phyloP scores from a whole-genome alignment of 148 eudicot species.

The Vaccinium darrowii region DNA sequence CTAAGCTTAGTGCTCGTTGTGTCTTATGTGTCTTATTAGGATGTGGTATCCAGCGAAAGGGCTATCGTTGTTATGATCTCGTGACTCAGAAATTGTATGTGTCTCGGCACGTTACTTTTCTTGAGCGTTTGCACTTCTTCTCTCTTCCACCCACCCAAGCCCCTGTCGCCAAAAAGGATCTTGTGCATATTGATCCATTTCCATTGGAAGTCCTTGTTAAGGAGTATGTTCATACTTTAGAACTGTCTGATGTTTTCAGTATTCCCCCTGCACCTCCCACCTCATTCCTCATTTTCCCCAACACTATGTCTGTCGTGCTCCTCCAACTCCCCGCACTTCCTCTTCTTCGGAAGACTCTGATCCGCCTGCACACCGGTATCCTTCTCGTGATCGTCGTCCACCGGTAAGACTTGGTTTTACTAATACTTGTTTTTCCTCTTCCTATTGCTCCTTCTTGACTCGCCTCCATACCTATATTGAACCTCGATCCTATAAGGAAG shows the following conservation, averaged over 20 bases:
- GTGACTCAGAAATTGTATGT: background rate
- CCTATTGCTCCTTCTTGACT: background rate
- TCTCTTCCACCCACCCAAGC: too few relatives aligned
- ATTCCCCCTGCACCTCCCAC: background rate
- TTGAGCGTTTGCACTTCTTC: too few relatives aligned
- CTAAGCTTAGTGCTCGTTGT: background rate
- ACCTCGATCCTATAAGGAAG: too few relatives aligned
- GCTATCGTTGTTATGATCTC: background rate
- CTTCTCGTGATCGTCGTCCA: background rate
- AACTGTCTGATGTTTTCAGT: background rate
- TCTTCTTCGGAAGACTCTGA: too few relatives aligned
- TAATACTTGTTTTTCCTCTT: background rate
- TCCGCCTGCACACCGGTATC: too few relatives aligned
- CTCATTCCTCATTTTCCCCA: background rate
- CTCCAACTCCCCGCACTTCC: too few relatives aligned
- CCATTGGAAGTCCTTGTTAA: background rate
- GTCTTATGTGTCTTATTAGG: background rate
- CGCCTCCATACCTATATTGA: too few relatives aligned
- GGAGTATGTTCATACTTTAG: background rate
- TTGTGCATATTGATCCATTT: background rate
- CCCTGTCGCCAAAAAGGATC: background rate
- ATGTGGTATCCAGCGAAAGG: background rate
- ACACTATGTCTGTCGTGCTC: too few relatives aligned
- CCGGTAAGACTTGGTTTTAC: background rate
- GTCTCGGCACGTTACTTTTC: too few relatives aligned